phyloP scores from a whole-genome alignment of 23 red algal species.

The Gracilaria caudata region DNA sequence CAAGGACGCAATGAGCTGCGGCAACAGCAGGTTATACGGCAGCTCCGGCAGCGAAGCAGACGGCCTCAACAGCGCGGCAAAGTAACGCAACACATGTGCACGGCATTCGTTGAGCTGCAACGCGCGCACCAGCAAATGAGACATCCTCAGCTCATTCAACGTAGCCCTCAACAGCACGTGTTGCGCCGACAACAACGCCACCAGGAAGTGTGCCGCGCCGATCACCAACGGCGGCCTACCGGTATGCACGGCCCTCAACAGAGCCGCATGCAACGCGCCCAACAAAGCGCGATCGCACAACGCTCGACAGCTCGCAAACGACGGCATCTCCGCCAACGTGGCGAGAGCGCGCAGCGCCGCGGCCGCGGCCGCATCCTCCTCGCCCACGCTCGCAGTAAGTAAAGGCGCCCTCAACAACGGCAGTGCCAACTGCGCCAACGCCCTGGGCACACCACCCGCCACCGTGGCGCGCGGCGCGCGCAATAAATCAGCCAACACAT shows the following conservation, averaged over 20 bases:
- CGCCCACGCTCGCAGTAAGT: background rate
- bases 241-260: conserved; percentile 16
- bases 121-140: background rate
- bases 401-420: background rate
- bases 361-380: background rate
- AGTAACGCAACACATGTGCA: background rate
- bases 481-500: background rate
- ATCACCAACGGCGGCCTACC: background rate
- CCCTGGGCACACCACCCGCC: background rate
- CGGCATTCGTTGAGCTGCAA: background rate
- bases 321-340: background rate
- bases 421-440: background rate
- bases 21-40: background rate
- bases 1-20: background rate
- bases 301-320: background rate
- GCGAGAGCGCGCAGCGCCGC: background rate
- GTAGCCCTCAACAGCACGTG: background rate
- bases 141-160: background rate
- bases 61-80: background rate
- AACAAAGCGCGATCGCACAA: background rate
- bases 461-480: background rate
- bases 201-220: background rate
- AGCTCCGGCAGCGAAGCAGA: background rate
- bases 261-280: conserved; percentile 6
- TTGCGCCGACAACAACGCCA: background rate